Base-by-base conservation (phyloP, 768 basidiomycete genomes). In the Rhodotorula diobovata region DNA sequence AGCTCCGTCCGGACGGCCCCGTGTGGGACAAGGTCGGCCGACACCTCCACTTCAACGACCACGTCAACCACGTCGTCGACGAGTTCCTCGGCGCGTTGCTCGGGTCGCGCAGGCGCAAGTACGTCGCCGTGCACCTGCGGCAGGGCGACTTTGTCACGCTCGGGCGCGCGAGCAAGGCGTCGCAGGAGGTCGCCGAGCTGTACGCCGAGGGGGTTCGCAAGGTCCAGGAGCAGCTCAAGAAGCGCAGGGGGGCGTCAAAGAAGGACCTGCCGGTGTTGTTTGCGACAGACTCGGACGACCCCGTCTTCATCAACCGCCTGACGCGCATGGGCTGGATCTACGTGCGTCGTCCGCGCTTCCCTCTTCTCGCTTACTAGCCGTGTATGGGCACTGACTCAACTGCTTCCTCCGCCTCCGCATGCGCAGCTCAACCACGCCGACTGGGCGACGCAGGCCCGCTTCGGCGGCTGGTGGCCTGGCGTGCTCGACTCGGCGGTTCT, bases 251-350 rank as follows among this genome's bases (percentile, higher is more conserved):
- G 18, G 54, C 12, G 2, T 30, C 54, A 21, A 63, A 67, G 51
- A 39, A 16, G 9, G 39, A 58, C 15, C 21, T 73, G 2, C 65
- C 60, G 6, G 66, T 73, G 23, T 2, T 73, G 16, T 70, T 73
- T 32, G 53, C 72, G 16, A 73, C 72, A 18, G 72, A 73, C 30
- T 55, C n/a, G 56, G 72, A 69, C 64, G 72, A 73, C 68, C 72
- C 72, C 2, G 37, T 39, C 4, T 67, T 73, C 53, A 55, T 73
- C 61, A 39, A 46, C n/a, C 67, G 67, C 58, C 25, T 73, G 18
- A 9, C 8, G 2, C 63, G 66, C 32, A 25, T 70, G 35, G 72
- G 72, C 1, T 73, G 72, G 72, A 51, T 37, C 53, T 34, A 60
- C 21, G 21, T 45, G 28, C 55, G 23, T 28, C 34, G 9, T 14